Evolutionary conservation across 208 protist species (phyloP).

Genomic region (Polymyxa betae): DNA sequence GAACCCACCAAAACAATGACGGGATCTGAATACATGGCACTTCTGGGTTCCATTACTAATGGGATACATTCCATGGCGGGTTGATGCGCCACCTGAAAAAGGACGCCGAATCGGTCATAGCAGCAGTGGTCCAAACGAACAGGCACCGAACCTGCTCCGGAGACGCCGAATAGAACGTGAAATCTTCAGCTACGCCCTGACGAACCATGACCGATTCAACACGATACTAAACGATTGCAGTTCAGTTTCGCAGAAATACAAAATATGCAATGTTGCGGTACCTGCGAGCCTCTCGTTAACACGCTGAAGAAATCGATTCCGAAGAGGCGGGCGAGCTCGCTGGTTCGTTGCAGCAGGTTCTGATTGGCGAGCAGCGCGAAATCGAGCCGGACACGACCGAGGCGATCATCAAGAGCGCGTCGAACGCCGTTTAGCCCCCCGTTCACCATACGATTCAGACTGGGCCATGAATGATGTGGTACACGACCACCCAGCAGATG

Average conservation of each 20-base stretch:
- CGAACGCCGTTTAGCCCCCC: background rate
- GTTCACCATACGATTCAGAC: background rate
- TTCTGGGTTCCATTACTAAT: slow-evolving; percentile 64
- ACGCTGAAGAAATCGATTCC: slow-evolving; percentile 65
- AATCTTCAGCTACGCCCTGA: background rate
- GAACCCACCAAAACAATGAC: too few species aligned
- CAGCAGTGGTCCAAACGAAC: too few species aligned
- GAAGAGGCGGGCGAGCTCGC: slow-evolving; percentile 56
- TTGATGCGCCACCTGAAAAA: slow-evolving; percentile 56
- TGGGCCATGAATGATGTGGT: background rate
- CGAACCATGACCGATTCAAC: background rate
- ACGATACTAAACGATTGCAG: background rate
- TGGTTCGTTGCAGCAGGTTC: slow-evolving; percentile 34
- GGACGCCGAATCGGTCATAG: too few species aligned
- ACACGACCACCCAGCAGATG: background rate
- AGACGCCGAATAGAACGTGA: background rate
- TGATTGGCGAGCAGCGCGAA: background rate
- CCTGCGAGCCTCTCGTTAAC: slow-evolving; percentile 57
- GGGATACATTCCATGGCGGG: slow-evolving; percentile 67
- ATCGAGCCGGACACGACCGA: background rate
- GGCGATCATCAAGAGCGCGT: background rate
- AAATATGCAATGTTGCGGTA: background rate
- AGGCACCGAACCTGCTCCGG: too few species aligned
- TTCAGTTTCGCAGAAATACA: background rate
- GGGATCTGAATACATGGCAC: slow-evolving; percentile 53